Evolutionary conservation across 148 eudicot genomes (phyloP).

Genomic region (Cornus florida): DNA sequence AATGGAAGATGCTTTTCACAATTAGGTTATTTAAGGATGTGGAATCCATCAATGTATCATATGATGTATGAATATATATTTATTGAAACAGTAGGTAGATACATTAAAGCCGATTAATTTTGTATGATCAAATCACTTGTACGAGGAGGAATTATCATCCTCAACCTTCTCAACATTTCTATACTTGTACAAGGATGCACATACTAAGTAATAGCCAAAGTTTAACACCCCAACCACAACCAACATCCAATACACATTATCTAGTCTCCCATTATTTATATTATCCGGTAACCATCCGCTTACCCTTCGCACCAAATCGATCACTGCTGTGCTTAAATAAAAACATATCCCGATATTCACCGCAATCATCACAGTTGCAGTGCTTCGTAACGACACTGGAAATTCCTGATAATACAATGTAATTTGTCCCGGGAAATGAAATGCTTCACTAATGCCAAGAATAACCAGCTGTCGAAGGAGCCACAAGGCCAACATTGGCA

Average conservation of each 20-base stretch:
- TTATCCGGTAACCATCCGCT: constrained; percentile 39
- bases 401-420: constrained; percentile 40
- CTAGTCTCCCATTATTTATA: constrained; percentile 35
- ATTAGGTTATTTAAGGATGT: no score
- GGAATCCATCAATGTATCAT: no score
- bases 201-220: constrained; percentile 30
- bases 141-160: not conserved
- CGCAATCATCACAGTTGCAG: constrained; percentile 38
- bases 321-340: constrained; percentile 35
- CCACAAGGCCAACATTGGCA: constrained; percentile 44
- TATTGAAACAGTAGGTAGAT: no score
- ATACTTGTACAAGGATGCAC: constrained; percentile 33
- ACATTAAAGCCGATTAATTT: no score
- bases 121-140: not conserved
- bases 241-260: constrained; percentile 38
- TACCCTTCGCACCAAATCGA: constrained; percentile 23
- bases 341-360: constrained; percentile 30
- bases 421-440: constrained; percentile 41
- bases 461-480: constrained; percentile 44
- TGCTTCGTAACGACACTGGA: constrained; percentile 31
- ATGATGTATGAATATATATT: no score
- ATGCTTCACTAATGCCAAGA: constrained; percentile 49
- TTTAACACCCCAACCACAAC: constrained; percentile 23
- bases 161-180: constrained; percentile 16
- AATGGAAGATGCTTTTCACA: no score